Evolutionary conservation across 208 protist species (phyloP).

Genomic region (Angomonas deanei): DNA sequence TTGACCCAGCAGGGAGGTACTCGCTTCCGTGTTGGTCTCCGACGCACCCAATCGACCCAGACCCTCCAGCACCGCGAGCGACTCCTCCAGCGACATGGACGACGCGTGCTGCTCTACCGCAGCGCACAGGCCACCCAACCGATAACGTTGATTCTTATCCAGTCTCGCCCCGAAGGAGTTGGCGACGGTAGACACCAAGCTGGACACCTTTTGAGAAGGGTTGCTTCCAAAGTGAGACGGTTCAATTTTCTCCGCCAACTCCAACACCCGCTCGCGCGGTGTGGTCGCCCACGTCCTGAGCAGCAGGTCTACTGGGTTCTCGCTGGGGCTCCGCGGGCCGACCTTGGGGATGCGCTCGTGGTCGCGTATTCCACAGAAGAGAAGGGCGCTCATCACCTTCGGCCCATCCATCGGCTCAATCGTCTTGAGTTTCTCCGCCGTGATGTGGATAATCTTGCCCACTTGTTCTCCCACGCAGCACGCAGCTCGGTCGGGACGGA

Average conservation of each 20-base stretch:
- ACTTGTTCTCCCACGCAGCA: conserved; percentile 61
- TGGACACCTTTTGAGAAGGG: conserved; percentile 32
- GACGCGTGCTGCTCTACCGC: conserved; percentile 43
- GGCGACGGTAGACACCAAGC: conserved; percentile 53
- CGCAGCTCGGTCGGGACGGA: conserved; percentile 41
- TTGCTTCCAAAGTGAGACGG: conserved; percentile 47
- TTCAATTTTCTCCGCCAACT: conserved; percentile 72
- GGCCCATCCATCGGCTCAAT: conserved; percentile 64
- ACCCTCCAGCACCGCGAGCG: conserved; percentile 42
- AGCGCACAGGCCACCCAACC: conserved; percentile 64
- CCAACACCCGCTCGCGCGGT: conserved; percentile 69
- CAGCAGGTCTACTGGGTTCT: conserved; percentile 78
- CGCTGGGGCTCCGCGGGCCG: conserved; percentile 11
- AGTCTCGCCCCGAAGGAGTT: conserved; percentile 14
- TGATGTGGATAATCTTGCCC: conserved; percentile 33
- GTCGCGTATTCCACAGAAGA: conserved; percentile 51
- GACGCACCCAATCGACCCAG: conserved; percentile 53
- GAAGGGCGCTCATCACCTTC: conserved; percentile 72
- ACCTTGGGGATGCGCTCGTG: conserved; percentile 66
- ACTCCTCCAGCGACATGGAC: conserved; percentile 57
- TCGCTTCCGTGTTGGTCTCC: conserved; percentile 18
- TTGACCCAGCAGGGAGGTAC: conserved; percentile 49
- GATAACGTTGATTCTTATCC: conserved; percentile 32
- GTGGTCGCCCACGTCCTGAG: conserved; percentile 62
- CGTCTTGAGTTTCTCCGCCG: conserved; percentile 47